Conservation (phyloP, 805 yeast species). For the Wickerhamiella occidentalis region DNA sequence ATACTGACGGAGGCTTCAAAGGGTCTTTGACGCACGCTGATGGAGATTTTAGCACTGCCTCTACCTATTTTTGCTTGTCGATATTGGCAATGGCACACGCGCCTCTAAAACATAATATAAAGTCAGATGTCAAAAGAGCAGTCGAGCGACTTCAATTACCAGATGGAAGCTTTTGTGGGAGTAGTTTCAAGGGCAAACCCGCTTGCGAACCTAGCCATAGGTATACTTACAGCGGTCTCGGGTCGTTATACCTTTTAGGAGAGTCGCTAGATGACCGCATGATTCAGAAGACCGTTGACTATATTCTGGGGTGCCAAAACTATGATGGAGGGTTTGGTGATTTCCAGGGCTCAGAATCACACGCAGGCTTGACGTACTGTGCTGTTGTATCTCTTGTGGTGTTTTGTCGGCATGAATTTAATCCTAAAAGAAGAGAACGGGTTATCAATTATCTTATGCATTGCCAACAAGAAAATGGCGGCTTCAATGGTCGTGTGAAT, state of each 20-base stretch:
- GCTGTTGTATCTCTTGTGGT: constrained; percentile 53
- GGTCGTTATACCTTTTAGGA: constrained; percentile 11
- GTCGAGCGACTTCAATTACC: constrained; percentile 48
- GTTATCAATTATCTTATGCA: constrained; percentile 10
- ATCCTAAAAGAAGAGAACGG: not conserved
- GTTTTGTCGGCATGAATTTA: constrained; percentile 15
- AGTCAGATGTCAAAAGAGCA: constrained; percentile 38
- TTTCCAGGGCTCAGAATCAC: constrained; percentile 46
- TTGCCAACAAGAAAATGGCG: constrained; percentile 37
- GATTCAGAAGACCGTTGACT: constrained; percentile 28
- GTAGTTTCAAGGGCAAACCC: constrained; percentile 26
- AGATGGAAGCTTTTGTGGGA: constrained; percentile 46
- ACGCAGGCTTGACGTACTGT: constrained; percentile 80
- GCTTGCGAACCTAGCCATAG: constrained; percentile 61
- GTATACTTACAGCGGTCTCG: constrained; percentile 54
- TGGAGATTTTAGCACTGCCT: constrained; percentile 55
- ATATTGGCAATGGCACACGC: constrained; percentile 40
- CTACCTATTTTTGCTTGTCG: constrained; percentile 65
- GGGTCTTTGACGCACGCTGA: constrained; percentile 39
- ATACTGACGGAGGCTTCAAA: constrained; percentile 39
- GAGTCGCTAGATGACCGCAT: constrained; percentile 25
- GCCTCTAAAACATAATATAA: constrained; percentile 30
- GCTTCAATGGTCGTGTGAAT: constrained; percentile 78
- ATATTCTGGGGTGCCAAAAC: constrained; percentile 30
- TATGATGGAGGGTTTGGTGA: constrained; percentile 67